Evolutionary conservation across 805 yeast species (phyloP).

Genomic region (Yamadazyma insecticola): DNA sequence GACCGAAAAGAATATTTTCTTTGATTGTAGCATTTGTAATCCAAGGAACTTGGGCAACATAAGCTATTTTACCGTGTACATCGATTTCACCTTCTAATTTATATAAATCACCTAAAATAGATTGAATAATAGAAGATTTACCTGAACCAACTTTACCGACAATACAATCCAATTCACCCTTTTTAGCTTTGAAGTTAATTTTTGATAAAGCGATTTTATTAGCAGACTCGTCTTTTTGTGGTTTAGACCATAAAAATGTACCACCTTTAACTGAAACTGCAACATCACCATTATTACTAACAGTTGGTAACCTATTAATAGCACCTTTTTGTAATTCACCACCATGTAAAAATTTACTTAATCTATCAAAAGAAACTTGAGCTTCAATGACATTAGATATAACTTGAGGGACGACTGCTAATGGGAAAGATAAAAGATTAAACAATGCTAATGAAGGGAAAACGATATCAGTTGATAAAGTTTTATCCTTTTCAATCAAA

Average conservation of each 20-base stretch:
- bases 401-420: constrained; percentile 88
- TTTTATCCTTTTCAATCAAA: constrained; percentile 47
- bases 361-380: constrained; percentile 73
- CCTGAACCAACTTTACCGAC: constrained; percentile 92
- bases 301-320: constrained; percentile 49
- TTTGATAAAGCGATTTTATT: constrained; percentile 64
- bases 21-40: constrained; percentile 91
- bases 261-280: constrained; percentile 61
- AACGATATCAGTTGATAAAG: constrained; percentile 85
- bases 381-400: constrained; percentile 85
- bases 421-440: constrained; percentile 85
- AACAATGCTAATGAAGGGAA: constrained; percentile 87
- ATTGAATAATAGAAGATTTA: constrained; percentile 76
- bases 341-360: constrained; percentile 65
- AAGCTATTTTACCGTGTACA: constrained; percentile 76
- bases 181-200: constrained; percentile 58
- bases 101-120: constrained; percentile 78
- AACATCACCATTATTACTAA: constrained; percentile 56
- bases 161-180: constrained; percentile 78
- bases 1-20: constrained; percentile 90
- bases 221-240: constrained; percentile 43
- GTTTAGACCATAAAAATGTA: constrained; percentile 75
- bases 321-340: constrained; percentile 84
- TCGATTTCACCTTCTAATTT: constrained; percentile 68
- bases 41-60: constrained; percentile 95